A percentile compares a stretch with the other conserved stretches of the same genome.
These are phyloP conservation scores for Coemansia sp. DNA, from an alignment of 192 early-diverging fungal genomes.

Conservation along the genomic window DNA sequence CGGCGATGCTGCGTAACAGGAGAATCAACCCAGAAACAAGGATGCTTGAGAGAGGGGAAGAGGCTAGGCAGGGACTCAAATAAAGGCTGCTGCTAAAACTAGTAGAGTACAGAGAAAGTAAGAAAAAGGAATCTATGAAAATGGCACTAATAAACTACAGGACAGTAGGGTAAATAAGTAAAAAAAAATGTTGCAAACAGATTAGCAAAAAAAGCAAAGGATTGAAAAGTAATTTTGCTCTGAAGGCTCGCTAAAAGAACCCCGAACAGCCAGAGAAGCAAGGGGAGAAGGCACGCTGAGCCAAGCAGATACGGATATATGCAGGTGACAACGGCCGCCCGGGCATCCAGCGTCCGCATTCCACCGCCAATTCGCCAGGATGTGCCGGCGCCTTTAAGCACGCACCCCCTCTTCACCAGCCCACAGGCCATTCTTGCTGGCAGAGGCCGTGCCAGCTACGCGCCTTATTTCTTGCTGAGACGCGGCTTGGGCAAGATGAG, in stretches of 20 bases:
- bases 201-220: neutral
- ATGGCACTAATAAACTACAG: neutral
- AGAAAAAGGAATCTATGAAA: slow-evolving; percentile 5
- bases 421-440: too few species aligned
- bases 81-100: slow-evolving; percentile 14
- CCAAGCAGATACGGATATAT: neutral
- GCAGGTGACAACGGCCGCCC: too few species aligned
- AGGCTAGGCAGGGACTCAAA: slow-evolving; percentile 2
- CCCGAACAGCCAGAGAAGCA: neutral
- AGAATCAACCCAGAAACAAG: too few species aligned
- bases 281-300: neutral
- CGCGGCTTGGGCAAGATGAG: too few species aligned
- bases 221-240: too few species aligned
- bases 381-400: too few species aligned
- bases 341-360: too few species aligned
- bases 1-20: too few species aligned
- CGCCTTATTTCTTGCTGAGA: too few species aligned
- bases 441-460: too few species aligned
- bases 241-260: neutral
- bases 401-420: too few species aligned
- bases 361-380: too few species aligned
- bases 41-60: neutral
- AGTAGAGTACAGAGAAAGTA: slow-evolving; percentile 14
- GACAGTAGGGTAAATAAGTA: neutral
- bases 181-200: neutral